A percentile compares a stretch with the other conserved stretches of the same genome.
These are phyloP conservation scores for Hemisphaericaspora subhashii DNA, from an alignment of 1,139 yeast species.

Conservation along the genomic window DNA sequence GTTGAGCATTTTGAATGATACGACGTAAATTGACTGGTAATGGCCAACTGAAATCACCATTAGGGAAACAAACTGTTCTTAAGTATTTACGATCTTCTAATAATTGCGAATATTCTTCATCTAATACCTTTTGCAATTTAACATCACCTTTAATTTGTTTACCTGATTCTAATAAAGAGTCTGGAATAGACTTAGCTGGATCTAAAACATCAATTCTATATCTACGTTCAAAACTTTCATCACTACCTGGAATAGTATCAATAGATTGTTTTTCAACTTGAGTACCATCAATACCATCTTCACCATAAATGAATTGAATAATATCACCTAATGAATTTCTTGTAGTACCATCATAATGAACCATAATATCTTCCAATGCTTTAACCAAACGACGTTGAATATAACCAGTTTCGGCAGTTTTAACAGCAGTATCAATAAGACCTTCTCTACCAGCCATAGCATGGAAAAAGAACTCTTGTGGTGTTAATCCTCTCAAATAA, in stretches of 20 bases:
- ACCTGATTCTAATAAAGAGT: conserved; percentile 81
- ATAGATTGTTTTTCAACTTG: conserved; percentile 97
- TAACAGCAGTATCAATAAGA: conserved; percentile 97
- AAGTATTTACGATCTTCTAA: conserved; percentile 73
- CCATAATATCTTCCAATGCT: conserved; percentile 98
- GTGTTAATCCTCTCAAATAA: conserved; percentile 94
- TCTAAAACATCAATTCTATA: conserved; percentile 88
- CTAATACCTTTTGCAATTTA: conserved; percentile 75
- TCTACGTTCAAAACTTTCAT: conserved; percentile 75
- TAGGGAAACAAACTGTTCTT: conserved; percentile 78
- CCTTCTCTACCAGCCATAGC: conserved; percentile 99
- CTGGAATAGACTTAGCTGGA: conserved; percentile 60
- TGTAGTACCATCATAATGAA: conserved; percentile 97
- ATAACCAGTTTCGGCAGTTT: conserved; percentile 98
- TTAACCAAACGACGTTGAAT: conserved; percentile 98
- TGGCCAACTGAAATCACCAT: conserved; percentile 97
- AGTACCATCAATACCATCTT: conserved; percentile 98
- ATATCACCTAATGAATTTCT: conserved; percentile 96
- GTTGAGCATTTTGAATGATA: conserved; percentile 95
- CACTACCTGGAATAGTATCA: conserved; percentile 94
- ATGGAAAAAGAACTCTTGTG: conserved; percentile 98
- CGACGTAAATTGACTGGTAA: conserved; percentile 96
- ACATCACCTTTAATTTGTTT: conserved; percentile 90
- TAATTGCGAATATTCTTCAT: conserved; percentile 81
- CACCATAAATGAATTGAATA: conserved; percentile 96